phyloP scores from a whole-genome alignment of 495 filamentous ascomycete genomes.

The Tricharina praecox region DNA sequence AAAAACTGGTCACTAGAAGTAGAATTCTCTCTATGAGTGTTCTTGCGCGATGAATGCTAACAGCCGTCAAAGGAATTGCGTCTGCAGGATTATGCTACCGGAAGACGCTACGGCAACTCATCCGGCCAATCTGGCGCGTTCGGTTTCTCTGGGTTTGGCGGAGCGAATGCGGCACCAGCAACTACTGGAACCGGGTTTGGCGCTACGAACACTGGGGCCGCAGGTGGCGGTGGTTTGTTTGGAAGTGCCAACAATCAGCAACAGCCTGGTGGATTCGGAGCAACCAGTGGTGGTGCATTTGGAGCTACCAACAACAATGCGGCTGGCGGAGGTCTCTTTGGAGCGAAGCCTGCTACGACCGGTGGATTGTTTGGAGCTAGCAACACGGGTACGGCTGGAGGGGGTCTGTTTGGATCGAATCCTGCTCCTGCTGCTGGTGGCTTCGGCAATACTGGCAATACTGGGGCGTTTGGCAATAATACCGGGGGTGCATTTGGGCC shows the following conservation, averaged over 20 bases:
- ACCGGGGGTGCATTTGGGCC: slow-evolving; percentile 30
- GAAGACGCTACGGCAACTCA: slow-evolving; percentile 60
- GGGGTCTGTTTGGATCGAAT: slow-evolving; percentile 39
- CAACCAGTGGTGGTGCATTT: slow-evolving; percentile 29
- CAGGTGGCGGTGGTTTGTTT: slow-evolving; percentile 33
- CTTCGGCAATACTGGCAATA: slow-evolving; percentile 1
- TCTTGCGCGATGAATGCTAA: not conserved
- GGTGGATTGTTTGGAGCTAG: slow-evolving; percentile 34
- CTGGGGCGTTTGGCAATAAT: slow-evolving; percentile 1
- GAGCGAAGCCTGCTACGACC: slow-evolving; percentile 31
- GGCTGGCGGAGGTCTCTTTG: slow-evolving; percentile 33
- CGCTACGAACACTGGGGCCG: slow-evolving; percentile 17
- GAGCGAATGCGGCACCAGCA: slow-evolving; percentile 19
- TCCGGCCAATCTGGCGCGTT: slow-evolving; percentile 58
- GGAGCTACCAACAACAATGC: slow-evolving; percentile 28
- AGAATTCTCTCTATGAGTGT: no score
- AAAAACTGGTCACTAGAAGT: slow-evolving; percentile 70
- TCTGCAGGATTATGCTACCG: slow-evolving; percentile 74
- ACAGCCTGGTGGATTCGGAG: not conserved
- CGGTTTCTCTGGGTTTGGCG: slow-evolving; percentile 48
- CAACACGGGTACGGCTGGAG: slow-evolving; percentile 33
- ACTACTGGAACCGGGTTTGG: slow-evolving; percentile 35
- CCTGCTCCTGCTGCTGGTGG: slow-evolving; percentile 19
- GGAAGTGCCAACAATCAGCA: slow-evolving; percentile 25
- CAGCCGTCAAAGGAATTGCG: slow-evolving; percentile 44